Percentiles rank a stretch among this genome's conserved stretches.
phyloP scores from a whole-genome alignment of 306 rosid genomes.

The Trifolium subterraneum region DNA sequence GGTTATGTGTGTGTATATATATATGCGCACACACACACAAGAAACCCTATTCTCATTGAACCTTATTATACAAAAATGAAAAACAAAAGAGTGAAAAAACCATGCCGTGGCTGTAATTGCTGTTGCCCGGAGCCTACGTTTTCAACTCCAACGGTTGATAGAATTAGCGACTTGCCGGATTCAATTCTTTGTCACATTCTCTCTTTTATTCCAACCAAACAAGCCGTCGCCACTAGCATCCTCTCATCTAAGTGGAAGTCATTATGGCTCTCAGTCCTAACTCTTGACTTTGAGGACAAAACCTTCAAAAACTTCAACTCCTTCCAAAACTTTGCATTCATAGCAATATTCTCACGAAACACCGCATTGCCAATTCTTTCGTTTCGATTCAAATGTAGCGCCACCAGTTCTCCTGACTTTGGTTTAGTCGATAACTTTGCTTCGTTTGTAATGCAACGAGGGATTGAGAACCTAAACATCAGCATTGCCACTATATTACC shows the following conservation, averaged over 20 bases:
- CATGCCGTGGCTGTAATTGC: too few species aligned
- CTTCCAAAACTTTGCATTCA: not conserved
- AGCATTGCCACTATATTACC: not conserved
- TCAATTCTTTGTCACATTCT: not conserved
- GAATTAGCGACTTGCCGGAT: too few species aligned
- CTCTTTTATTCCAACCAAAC: conserved; percentile 11
- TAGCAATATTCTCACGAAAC: not conserved
- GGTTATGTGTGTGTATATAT: too few species aligned
- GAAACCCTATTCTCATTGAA: too few species aligned
- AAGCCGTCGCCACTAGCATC: conserved; percentile 29
- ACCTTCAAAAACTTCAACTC: not conserved
- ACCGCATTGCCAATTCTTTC: not conserved
- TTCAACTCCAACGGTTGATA: too few species aligned
- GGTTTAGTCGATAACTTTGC: too few species aligned
- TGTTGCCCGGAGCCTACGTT: too few species aligned
- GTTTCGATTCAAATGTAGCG: not conserved
- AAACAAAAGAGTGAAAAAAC: too few species aligned
- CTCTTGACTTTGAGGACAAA: not conserved
- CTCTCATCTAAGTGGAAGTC: conserved; percentile 43
- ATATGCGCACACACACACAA: too few species aligned
- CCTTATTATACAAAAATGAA: too few species aligned
- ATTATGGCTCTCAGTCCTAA: conserved; percentile 29
- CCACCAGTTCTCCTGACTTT: too few species aligned
- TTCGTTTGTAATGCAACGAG: not conserved
- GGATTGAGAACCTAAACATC: not conserved